Evolutionary conservation across 2,329 filamentous ascomycete genomes (phyloP).

Genomic region (Cladosporium sp.): DNA sequence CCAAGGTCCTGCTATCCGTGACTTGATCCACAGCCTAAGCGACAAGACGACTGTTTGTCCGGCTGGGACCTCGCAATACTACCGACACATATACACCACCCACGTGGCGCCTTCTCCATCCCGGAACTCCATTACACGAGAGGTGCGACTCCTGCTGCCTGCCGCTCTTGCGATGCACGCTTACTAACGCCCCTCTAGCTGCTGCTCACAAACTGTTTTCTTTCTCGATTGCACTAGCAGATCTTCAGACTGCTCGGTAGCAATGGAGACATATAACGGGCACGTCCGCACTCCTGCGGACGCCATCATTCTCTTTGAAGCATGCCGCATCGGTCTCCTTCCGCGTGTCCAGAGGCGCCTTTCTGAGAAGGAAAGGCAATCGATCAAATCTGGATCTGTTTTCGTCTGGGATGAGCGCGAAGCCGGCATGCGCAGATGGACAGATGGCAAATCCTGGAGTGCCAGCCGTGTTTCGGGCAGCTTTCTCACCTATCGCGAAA

Average conservation of each 20-base stretch:
- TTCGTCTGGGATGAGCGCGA: constrained; percentile 99
- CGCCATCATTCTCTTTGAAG: constrained; percentile 97
- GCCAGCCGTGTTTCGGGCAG: constrained; percentile 95
- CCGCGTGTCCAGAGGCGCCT: constrained; percentile 87
- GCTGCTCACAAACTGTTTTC: neutral
- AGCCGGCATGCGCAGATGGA: constrained; percentile 97
- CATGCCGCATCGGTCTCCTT: constrained; percentile 80
- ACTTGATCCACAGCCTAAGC: too few species aligned
- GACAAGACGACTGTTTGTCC: too few species aligned
- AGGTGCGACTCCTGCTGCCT: constrained; percentile 3
- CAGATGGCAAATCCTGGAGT: constrained; percentile 98
- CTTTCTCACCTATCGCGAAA: constrained; percentile 94
- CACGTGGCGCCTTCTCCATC: too few species aligned
- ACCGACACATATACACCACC: too few species aligned
- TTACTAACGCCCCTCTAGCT: neutral
- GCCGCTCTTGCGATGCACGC: neutral
- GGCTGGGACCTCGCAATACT: too few species aligned
- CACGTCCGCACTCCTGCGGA: constrained; percentile 92
- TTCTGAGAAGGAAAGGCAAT: constrained; percentile 94
- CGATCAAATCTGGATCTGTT: constrained; percentile 91
- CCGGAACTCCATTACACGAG: too few species aligned
- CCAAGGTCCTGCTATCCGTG: too few species aligned
- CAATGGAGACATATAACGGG: constrained; percentile 95
- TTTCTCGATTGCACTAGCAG: neutral
- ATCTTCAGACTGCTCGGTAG: neutral